Percentiles rank a stretch among this genome's conserved stretches.
These are phyloP conservation scores for Leucaena leucocephala DNA, from an alignment of 306 rosid genomes.

Conservation along the genomic window DNA sequence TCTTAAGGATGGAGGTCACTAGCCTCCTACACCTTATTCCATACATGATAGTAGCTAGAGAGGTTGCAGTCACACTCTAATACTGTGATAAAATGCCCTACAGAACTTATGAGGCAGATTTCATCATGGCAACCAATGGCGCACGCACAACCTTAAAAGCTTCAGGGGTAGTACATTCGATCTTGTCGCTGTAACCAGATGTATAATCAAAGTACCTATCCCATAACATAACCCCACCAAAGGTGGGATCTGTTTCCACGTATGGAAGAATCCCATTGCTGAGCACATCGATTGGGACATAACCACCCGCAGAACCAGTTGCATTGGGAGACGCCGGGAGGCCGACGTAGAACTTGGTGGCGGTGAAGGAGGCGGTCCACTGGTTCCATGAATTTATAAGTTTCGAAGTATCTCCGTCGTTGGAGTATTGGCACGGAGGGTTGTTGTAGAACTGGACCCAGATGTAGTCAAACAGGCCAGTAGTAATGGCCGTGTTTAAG, in stretches of 20 bases:
- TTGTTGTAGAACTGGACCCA: slow-evolving; percentile 8
- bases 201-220: background rate
- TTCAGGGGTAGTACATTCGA: too few relatives aligned
- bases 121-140: background rate
- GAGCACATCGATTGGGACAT: slow-evolving; percentile 42
- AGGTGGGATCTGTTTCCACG: slow-evolving; percentile 37
- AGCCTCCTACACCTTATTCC: too few relatives aligned
- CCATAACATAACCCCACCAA: slow-evolving; percentile 15
- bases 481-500: background rate
- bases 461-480: background rate
- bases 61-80: background rate
- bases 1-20: too few relatives aligned
- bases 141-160: background rate
- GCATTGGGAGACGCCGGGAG: slow-evolving; percentile 47
- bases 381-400: slow-evolving; percentile 45
- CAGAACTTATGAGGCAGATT: background rate
- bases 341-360: slow-evolving; percentile 41
- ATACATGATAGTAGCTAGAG: background rate
- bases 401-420: slow-evolving; percentile 3
- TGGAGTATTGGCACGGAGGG: slow-evolving; percentile 2
- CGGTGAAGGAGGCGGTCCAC: slow-evolving; percentile 28
- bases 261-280: slow-evolving; percentile 52
- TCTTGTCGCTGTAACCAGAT: background rate
- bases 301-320: slow-evolving; percentile 27
- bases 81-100: background rate